Evolutionary conservation across 148 eudicot species (phyloP), one percentile per base, ranked within the genome.

Genomic region (Cornus suecica): DNA sequence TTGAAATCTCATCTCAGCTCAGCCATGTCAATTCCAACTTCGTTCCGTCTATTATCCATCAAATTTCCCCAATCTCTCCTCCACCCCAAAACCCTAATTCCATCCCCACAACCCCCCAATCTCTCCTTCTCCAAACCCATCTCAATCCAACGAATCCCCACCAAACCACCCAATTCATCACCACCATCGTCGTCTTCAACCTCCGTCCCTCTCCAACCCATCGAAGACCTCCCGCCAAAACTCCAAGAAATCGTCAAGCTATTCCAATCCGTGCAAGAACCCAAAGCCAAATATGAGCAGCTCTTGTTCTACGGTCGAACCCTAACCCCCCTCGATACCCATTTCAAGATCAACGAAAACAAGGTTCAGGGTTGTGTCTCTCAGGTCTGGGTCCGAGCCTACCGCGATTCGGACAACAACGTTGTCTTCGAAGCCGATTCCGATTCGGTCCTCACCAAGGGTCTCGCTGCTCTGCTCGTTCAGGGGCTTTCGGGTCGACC

Each of bases 331-430:
- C 80, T 94, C 13, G 87, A 90, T 42, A 14, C 86, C 18, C 77
- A 74, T 52, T 90, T 72, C 82, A 92, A 90, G 62, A 90, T 84
- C 32, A 74, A 60, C 11, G 97, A 88, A 10, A 94, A 94, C 71
- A 94, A 92, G 80, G 98, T 94, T 11, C 88, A 94, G 80, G 98
- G 98, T 25, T 94, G 98, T 58, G 98, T 92, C 75, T 90, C 97
- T 30, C 98, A 90, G 82, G 97, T 94, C 6, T 94, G 98, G 98
- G 93, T 94, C 56, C 60, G 97, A 56, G 98, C 98, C 0, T 88
- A 81, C 65, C 79, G 89, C 23, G 94, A 86, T 54, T 15, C 70
- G 7, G 71, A 84, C 52, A 83, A 80, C 70, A 82, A 84, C 71
- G 89, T 94, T 3, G 73, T 86, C 65, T 92, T 86, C 71, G 88